phyloP scores from a whole-genome alignment of 345 rosid species.

The Xanthoceras sorbifolium region DNA sequence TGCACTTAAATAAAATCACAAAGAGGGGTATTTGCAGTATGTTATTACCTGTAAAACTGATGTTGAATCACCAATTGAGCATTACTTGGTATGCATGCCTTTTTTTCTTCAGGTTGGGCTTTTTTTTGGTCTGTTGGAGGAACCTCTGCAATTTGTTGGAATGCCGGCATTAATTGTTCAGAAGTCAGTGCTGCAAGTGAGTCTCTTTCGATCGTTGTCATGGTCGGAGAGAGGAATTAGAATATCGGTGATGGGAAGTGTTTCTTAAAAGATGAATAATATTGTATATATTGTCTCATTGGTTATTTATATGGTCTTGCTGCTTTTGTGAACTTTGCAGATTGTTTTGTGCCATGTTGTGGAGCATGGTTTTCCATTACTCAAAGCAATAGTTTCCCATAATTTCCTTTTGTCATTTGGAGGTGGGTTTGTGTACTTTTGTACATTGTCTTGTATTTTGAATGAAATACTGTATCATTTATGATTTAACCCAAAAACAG shows the following conservation, averaged over 20 bases:
- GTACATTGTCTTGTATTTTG: conserved; percentile 14
- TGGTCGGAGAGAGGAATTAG: background rate
- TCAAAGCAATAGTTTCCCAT: background rate
- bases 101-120: conserved; percentile 1
- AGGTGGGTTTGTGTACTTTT: background rate
- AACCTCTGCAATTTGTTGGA: conserved; percentile 4
- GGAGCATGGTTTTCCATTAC: background rate
- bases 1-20: background rate
- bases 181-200: background rate
- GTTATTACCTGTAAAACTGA: background rate
- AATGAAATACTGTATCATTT: too few relatives aligned
- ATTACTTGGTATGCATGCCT: background rate
- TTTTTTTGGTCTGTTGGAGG: background rate
- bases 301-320: background rate
- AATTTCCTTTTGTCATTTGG: background rate
- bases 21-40: background rate
- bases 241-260: background rate
- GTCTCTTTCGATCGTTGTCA: background rate
- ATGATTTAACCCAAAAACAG: too few relatives aligned
- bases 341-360: background rate
- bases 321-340: background rate
- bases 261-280: background rate
- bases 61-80: background rate
- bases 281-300: conserved; percentile 14
- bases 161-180: background rate